A percentile compares a stretch with the other conserved stretches of the same genome.
Evolutionary conservation across 2,329 filamentous ascomycete genomes (phyloP).

Genomic region (Fusarium musae): DNA sequence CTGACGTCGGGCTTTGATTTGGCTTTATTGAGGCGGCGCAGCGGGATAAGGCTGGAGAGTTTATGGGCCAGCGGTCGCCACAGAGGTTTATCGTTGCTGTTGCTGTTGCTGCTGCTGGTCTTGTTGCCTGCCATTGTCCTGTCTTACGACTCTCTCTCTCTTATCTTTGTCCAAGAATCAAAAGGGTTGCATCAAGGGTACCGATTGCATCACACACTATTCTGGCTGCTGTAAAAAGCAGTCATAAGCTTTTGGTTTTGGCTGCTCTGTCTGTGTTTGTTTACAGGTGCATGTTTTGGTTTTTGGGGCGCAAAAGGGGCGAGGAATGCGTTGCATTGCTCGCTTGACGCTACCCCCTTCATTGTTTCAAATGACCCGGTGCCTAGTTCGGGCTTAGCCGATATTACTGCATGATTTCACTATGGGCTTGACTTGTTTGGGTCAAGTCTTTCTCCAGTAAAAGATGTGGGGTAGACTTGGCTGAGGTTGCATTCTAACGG

Average conservation of each 20-base stretch:
- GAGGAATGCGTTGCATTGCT: constrained; percentile 29
- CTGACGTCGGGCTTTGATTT: not conserved
- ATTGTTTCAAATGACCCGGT: constrained; percentile 22
- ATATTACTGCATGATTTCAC: not conserved
- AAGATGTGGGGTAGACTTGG: not conserved
- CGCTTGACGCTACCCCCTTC: constrained; percentile 27
- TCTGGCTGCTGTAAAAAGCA: not conserved
- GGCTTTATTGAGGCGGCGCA: constrained; percentile 15
- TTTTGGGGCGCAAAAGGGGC: constrained; percentile 16
- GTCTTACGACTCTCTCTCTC: not conserved
- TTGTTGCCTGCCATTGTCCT: constrained; percentile 20
- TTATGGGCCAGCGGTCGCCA: constrained; percentile 27
- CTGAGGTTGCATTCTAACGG: not conserved
- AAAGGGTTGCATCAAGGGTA: not conserved
- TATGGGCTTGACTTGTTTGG: not conserved
- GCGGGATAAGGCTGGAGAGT: constrained; percentile 6
- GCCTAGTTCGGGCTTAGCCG: constrained; percentile 4
- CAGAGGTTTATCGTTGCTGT: constrained; percentile 18
- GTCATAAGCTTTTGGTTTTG: not conserved
- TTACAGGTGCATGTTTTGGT: constrained; percentile 17
- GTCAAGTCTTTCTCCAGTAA: not conserved
- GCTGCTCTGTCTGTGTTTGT: not conserved
- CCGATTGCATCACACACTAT: not conserved
- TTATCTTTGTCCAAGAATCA: not conserved
- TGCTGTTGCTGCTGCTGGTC: not conserved